Evolutionary conservation across 139 green algal genomes (phyloP), one percentile per base, ranked within the genome.

Genomic region (Desmodesmus armatus): DNA sequence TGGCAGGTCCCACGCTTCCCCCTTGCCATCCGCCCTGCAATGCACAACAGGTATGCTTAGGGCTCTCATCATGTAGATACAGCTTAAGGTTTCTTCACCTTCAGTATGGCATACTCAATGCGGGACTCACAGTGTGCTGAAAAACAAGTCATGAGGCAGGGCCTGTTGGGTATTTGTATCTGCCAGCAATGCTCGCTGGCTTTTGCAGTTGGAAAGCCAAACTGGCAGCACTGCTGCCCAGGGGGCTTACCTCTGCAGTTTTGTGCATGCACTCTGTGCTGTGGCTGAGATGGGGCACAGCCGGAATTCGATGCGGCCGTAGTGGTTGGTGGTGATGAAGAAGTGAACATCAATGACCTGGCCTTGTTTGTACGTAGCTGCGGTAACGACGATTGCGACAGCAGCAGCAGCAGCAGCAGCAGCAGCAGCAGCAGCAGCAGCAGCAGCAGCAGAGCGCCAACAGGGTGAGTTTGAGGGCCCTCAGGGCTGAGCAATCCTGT

Each of bases 261-360:
- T 53, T 53, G 13, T 49, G 71, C 78, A 78, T 31, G 66, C 47
- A 5, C 35, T 47, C 47, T 80, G 47, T 0, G 44, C 19, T 33
- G 73, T 80, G 13, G 73, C 73, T 7, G 5, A 29, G 23, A 31
- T 15, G 11, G 73, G 73, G 33, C 73, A 80, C 31, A 80, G 73
- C 31, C 73, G 33, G 44, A 92, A 84, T 19, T 39, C 39, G 13
- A 92, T 86, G n/a, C 79, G 72, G 29, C 89, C 89, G 72, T 84
- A 90, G 80, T 92, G 89, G 84, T 88, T 83, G 9, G 89, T 87
- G 17, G 77, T 91, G 49, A 92, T 40, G 6, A 81, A n/a, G 5
- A 87, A 31, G 0, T 83, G 63, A 4, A 92, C 19, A 63, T 90
- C 67, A 4, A 87, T 40, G 0, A 77, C 76, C n/a, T 83, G 55